Evolutionary conservation across 1,139 yeast genomes (phyloP), one percentile per base, ranked within the genome.

Genomic region (Debaryomycetaceae sp.): DNA sequence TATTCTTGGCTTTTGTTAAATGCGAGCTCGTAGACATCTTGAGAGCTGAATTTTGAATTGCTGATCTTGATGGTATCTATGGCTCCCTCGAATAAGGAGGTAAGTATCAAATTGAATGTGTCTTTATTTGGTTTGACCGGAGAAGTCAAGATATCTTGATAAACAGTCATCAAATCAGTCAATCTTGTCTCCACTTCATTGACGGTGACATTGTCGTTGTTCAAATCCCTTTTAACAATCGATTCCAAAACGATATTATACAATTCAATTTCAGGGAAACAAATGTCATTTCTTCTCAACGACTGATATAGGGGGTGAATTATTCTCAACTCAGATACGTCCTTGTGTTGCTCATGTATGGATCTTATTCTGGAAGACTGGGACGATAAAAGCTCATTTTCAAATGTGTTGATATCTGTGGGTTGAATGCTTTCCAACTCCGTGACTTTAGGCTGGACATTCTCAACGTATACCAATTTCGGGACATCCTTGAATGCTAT

Each of bases 101-200:
- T 62, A 34, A 85, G 65, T 5, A 84, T 78, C 1, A 76, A 57
- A 50, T 76, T 68, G 59, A 76, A 84, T 5, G 87, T 83, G 29
- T 68, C 68, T 36, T 58, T 54, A 36, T 75, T 69, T 20, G 93
- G 93, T 54, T 79, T 82, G 36, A 81, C 49, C 1, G 49, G 41
- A 9, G 50, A 41, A 13, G 50, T 47, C 24, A 85, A 68, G 54
- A 84, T 64, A 55, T 84, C 90, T 44, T 84, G 87, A 58, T 85
- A 85, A 36, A 84, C 80, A 13, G 82, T 83, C 49, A 85, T 65
- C 48, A 85, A 59, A 44, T 75, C 79, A 4, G 87, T 84, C 55
- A 84, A 68, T 54, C 65, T 65, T 23, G 58, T 52, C 50, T 74
- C 79, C 13, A 68, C 62, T 17, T 65, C 62, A 29, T 57, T 62